Evolutionary conservation across 1,139 yeast species (phyloP).

Genomic region (Lizanozyma gosingica): DNA sequence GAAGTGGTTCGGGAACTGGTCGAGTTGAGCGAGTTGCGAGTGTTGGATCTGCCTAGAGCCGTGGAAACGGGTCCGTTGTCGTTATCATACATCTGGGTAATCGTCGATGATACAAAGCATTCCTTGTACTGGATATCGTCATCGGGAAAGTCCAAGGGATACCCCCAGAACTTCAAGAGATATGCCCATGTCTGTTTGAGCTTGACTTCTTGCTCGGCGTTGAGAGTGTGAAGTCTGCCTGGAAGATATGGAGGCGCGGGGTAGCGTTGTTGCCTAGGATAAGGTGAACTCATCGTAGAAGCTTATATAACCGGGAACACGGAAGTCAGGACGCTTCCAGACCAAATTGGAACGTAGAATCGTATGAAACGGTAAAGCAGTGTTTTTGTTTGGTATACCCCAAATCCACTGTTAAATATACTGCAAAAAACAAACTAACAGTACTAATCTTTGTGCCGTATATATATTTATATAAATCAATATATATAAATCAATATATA

Average conservation of each 20-base stretch:
- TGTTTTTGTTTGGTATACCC: too few species aligned
- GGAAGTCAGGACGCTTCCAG: too few species aligned
- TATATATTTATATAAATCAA: too few species aligned
- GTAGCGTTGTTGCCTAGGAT: not conserved
- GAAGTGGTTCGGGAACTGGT: conserved; percentile 9
- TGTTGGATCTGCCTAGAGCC: conserved; percentile 9
- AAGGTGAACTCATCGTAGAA: not conserved
- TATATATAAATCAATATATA: too few species aligned
- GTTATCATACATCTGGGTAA: conserved; percentile 7
- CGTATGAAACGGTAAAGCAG: too few species aligned
- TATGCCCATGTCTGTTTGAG: conserved; percentile 75
- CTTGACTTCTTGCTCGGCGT: conserved; percentile 52
- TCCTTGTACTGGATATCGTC: conserved; percentile 12
- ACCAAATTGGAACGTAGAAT: too few species aligned
- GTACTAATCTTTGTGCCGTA: too few species aligned
- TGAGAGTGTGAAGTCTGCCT: conserved; percentile 55
- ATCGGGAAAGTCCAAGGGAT: conserved; percentile 33
- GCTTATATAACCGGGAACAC: too few species aligned
- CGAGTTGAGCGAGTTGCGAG: conserved; percentile 12
- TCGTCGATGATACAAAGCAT: conserved; percentile 14
- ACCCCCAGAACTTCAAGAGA: conserved; percentile 52
- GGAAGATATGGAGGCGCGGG: conserved; percentile 11
- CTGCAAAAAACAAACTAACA: too few species aligned
- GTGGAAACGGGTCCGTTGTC: conserved; percentile 5
- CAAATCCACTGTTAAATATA: too few species aligned